Evolutionary conservation across 345 rosid genomes (phyloP), one percentile per base, ranked within the genome.

Genomic region (Trapa bicornis): DNA sequence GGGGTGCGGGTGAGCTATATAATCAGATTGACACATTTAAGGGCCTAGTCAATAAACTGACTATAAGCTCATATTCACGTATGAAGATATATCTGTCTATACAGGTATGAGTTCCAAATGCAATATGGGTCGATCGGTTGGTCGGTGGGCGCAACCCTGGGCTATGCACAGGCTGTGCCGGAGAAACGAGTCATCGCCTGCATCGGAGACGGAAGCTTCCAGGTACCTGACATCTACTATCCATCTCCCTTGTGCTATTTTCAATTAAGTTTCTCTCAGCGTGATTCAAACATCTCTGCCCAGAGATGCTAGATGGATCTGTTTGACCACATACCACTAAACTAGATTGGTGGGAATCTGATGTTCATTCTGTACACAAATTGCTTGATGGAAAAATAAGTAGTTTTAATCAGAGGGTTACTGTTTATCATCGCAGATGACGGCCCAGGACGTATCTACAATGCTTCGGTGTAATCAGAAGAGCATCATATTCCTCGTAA

Each of bases 131-230:
- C 29, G 29, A 22, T 22, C 29, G 29, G 85, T 10, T 84, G 88
- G 91, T 80, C 87, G 0, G 83, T 86, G 4, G 88, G 88, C 68
- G 91, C 80, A 6, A 84, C 87, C 37, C 78, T 86, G 4, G 91
- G 91, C 5, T 84, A 84, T 37, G 85, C 88, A 22, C 87, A 75
- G 13, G 80, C 84, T 6, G 38, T 33, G 36, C 85, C 83, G 1
- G 77, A 79, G 42, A 84, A 80, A 22, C 29, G 29, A 22, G 29
- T 22, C 29, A 22, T 22, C 29, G 29, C 29, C 29, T 22, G 29
- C 29, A 79, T 84, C 4, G 88, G 91, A 17, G 87, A 84, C 54
- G 91, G 87, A 6, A 86, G 92, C 68, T 86, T 84, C 72, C 89
- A 84, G 78, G 83, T 77, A 74, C 11, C 47, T 4, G 47, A 43